A percentile compares a stretch with the other conserved stretches of the same genome.
Evolutionary conservation across 2,329 filamentous ascomycete genomes (phyloP).

Genomic region (Aspergillus melleus): DNA sequence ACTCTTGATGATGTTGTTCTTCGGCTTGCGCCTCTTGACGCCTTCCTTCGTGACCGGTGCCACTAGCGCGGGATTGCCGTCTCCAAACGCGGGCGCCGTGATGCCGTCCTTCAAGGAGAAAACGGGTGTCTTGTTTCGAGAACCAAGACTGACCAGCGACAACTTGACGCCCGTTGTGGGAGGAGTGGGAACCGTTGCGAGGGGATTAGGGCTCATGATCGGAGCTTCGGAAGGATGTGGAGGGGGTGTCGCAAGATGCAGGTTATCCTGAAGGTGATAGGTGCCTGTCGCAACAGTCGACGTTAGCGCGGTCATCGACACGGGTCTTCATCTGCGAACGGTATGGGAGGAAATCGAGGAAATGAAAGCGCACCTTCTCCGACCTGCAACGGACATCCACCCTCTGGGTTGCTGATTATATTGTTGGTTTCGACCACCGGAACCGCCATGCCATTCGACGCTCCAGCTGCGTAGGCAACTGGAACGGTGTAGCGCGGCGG

Average conservation of each 20-base stretch:
- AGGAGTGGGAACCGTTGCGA: conserved; percentile 81
- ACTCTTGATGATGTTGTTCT: conserved; percentile 97
- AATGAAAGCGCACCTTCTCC: conserved; percentile 70
- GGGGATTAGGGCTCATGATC: conserved; percentile 81
- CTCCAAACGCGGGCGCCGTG: conserved; percentile 71
- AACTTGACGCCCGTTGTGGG: conserved; percentile 82
- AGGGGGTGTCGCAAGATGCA: conserved; percentile 89
- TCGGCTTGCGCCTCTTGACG: conserved; percentile 82
- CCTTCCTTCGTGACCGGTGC: conserved; percentile 64
- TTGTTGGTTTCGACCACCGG: conserved; percentile 95
- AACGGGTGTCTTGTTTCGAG: conserved; percentile 49
- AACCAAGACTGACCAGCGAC: conserved; percentile 71
- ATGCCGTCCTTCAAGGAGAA: conserved; percentile 51
- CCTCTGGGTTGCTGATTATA: conserved; percentile 73
- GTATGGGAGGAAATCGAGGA: not conserved
- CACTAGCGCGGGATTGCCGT: conserved; percentile 74
- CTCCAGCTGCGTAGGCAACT: conserved; percentile 70
- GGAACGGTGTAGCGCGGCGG: conserved; percentile 79
- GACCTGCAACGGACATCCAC: conserved; percentile 86
- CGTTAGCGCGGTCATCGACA: conserved; percentile 18
- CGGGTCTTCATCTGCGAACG: not conserved
- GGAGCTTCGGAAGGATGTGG: conserved; percentile 94
- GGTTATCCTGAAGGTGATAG: conserved; percentile 85
- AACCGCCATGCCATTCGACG: conserved; percentile 65
- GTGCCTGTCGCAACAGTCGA: conserved; percentile 61